Base-by-base conservation (phyloP, 768 basidiomycete species). In the Boletales sp. region DNA sequence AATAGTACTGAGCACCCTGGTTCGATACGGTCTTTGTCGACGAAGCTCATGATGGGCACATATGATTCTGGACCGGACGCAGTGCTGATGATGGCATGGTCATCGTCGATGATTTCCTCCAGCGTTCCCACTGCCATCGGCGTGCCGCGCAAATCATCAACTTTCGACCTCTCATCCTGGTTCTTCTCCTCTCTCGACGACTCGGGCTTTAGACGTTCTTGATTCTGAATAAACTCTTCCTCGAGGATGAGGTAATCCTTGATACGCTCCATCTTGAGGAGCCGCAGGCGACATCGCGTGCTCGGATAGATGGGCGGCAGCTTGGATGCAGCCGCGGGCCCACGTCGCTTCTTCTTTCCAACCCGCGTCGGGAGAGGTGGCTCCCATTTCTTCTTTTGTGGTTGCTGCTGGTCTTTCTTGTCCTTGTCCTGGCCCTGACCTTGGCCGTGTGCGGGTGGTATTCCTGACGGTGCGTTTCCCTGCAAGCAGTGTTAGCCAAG, bases 111-210 rank as follows among this genome's bases (percentile, higher is more conserved):
- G 56, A 94, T 91, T 72, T 99, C 97, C 72, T 98, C 97, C 69
- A 99, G 78, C 0, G 93, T 93, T 18, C 97, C 97, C 52, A 99
- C 93, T n/a, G 88, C 88, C 93, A 99, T 95, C 8, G 95, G 97
- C 42, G 84, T 88, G 8, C 97, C 97, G 31, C 95, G 85, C 31
- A 99, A 68, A 69, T 94, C 91, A 69, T 99, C 95, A 41, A 99
- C 92, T 62, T 83, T 87, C 9, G 87, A 89, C 62, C 90, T 77
- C 63, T 98, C 94, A 64, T 97, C 94, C 66, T 94, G 93, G 54
- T 93, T 90, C 78, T 93, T 91, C 73, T 97, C 94, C 69, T 98
- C 94, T 34, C 87, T 78, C 18, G 87, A 86, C 0, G 86, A 78
- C 64, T 92, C 87, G 0, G 92, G 93, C 68, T 91, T 91, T 56